Base-by-base conservation (phyloP, 2,329 filamentous ascomycete species). In the Didymella sp. region DNA sequence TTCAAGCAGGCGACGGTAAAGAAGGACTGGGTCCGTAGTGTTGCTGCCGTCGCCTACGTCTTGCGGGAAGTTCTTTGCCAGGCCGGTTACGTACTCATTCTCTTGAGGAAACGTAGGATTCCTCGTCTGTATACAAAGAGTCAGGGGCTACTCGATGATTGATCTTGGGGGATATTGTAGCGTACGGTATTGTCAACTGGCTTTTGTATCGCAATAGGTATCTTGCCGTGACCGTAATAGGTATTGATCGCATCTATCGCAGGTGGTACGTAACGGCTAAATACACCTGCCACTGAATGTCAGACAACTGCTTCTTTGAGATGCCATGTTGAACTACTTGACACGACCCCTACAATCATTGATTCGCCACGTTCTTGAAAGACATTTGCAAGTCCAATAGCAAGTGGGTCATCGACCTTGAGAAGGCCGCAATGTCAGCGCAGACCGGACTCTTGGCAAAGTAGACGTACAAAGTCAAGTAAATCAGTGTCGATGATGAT, bases 171-270 rank as follows among this genome's bases (percentile, higher is more conserved):
- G 19, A 25, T 1, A 1, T 2, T 1, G 15, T 27, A 30, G n/a
- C 50, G n/a, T 30, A 52, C 41, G 12, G 41, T 45, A 19, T 52
- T 52, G 13, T 52, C 50, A 6, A 52, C 41, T 9, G 50, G 50
- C 31, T 52, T 52, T n/a, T 52, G 50, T n/a, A 52, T 52, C 9
- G 50, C 50, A 15, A 52, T 5, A 17, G 50, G 42, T 13, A 53
- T 46, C 4, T 25, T 11, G 15, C 42, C 42, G 27, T 47, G 33
- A 8, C 42, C 30, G 13, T 53, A 53, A n/a, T 53, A 46, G 6
- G 42, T 53, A 6, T 46, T 35, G 19, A 53, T 53, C 6, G 42
- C 50, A 13, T 53, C 42, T 46, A 46, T 52, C 9, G 50, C 50
- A 15, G 50, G 50, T 8, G 50, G 50, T 3, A 52, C 50, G 11